Percentiles rank a stretch among this genome's conserved stretches.
phyloP scores from a whole-genome alignment of 2,329 filamentous ascomycete species.

The Trichoderma simmonsii region DNA sequence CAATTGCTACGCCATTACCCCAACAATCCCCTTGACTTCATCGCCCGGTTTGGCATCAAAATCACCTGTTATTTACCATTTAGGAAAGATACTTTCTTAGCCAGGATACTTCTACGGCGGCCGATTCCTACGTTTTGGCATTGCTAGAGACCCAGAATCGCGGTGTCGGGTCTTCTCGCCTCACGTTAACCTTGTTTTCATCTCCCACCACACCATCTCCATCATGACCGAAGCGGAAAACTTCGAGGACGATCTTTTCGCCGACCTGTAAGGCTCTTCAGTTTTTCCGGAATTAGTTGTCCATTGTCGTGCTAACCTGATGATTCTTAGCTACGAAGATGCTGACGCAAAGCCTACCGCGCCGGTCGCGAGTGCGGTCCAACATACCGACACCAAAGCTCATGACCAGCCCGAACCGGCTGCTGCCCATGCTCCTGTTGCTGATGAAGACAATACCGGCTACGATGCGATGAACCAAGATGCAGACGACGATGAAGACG shows the following conservation, averaged over 20 bases:
- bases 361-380: not conserved
- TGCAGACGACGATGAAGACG: constrained; percentile 53
- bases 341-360: constrained; percentile 47
- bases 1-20: not conserved
- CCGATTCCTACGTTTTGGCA: not conserved
- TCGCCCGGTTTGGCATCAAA: not conserved
- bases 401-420: constrained; percentile 14
- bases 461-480: constrained; percentile 44
- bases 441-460: constrained; percentile 27
- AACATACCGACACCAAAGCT: not conserved
- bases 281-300: not conserved
- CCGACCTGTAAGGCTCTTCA: constrained; percentile 70
- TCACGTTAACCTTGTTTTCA: not conserved
- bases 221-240: constrained; percentile 76
- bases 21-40: not conserved
- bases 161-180: constrained; percentile 1
- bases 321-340: constrained; percentile 59
- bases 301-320: not conserved
- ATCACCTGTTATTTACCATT: not conserved
- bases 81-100: not conserved
- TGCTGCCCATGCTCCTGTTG: constrained; percentile 20
- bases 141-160: not conserved
- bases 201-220: constrained; percentile 1
- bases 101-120: not conserved
- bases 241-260: constrained; percentile 91